Percentiles rank a stretch among this genome's conserved stretches.
Conservation (phyloP, 2,329 filamentous ascomycete genomes). For the Cladosporium sp. region DNA sequence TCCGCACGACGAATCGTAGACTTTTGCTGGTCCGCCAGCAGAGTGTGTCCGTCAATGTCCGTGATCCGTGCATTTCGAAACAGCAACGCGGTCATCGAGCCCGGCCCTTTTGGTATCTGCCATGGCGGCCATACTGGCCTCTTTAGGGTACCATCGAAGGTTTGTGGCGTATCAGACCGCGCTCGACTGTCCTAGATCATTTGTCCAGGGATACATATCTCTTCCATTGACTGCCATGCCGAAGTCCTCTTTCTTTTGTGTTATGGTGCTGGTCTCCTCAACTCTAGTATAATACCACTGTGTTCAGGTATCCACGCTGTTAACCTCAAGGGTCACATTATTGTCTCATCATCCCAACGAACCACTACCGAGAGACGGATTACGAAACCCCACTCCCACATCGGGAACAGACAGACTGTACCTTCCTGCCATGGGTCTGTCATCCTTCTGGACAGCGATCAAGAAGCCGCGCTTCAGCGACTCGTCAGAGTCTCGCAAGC, state of each 20-base stretch:
- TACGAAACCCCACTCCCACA: background rate
- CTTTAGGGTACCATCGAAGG: background rate
- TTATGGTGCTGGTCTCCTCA: background rate
- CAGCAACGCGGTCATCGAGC: background rate
- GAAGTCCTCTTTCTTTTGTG: background rate
- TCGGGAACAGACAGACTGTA: background rate
- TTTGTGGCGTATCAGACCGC: background rate
- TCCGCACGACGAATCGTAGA: constrained; percentile 1
- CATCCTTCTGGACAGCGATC: constrained; percentile 10
- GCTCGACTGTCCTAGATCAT: background rate
- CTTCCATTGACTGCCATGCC: background rate
- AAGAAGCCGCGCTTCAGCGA: constrained; percentile 6
- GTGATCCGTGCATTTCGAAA: constrained; percentile 2
- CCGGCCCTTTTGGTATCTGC: background rate
- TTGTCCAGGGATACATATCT: constrained; percentile 2
- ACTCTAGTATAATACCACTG: background rate
- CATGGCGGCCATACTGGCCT: background rate
- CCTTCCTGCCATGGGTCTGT: constrained; percentile 1
- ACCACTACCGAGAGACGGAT: background rate
- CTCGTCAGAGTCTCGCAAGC: constrained; percentile 7
- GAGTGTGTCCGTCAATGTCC: background rate
- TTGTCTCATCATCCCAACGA: background rate
- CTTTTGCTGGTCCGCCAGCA: background rate
- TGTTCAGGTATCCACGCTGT: background rate
- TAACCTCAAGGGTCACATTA: background rate